A percentile compares a stretch with the other conserved stretches of the same genome.
Conservation (phyloP, 345 rosid genomes). For the Brassica juncea region DNA sequence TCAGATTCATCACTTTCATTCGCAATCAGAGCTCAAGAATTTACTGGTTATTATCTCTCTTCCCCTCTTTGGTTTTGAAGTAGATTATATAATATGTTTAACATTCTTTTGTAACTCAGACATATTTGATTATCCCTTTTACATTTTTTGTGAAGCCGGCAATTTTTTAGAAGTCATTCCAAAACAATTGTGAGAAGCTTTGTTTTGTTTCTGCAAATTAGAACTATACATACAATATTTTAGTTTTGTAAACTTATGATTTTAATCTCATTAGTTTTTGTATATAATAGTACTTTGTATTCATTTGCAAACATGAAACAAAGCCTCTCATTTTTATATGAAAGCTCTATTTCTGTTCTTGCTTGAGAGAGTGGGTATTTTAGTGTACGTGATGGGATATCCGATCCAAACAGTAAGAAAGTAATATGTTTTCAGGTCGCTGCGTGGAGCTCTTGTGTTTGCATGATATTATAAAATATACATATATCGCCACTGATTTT, state of each 20-base stretch:
- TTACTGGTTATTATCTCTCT: conserved; percentile 13
- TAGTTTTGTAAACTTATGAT: no score
- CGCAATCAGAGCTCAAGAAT: conserved; percentile 1
- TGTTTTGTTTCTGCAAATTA: background rate
- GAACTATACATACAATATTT: no score
- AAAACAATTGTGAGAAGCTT: background rate
- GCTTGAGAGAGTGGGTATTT: background rate
- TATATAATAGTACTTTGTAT: no score
- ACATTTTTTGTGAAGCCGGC: background rate
- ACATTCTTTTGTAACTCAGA: background rate
- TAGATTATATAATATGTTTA: background rate
- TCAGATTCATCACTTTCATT: background rate
- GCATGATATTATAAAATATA: background rate
- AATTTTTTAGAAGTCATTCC: background rate
- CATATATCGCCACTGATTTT: background rate
- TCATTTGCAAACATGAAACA: no score
- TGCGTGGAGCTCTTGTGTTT: background rate
- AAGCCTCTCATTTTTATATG: no score
- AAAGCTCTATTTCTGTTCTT: background rate
- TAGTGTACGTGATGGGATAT: background rate
- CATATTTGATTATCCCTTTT: background rate
- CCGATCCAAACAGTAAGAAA: background rate
- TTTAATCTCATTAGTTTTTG: background rate
- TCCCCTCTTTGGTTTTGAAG: background rate
- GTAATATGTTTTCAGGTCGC: background rate